Base-by-base conservation (phyloP, 345 rosid species). In the Cochlearia excelsa region DNA sequence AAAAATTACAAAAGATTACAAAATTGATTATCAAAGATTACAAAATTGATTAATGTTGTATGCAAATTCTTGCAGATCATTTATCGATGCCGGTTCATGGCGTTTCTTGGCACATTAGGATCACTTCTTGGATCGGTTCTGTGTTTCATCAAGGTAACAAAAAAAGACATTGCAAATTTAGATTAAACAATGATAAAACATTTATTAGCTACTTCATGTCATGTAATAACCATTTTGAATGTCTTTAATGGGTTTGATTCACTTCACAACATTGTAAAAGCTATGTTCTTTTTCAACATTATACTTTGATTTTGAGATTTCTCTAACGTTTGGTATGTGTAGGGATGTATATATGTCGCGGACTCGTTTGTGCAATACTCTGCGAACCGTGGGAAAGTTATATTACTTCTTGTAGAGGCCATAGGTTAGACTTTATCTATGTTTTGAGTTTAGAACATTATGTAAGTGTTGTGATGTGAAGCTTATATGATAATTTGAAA, bases 121-220 rank as follows among this genome's bases (percentile, higher is more conserved):
- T 87, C 95, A 55, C 57, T 90, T 66, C 40, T 80, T 0, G 97
- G 97, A 31, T 85, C 95, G 31, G 48, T 90, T 44, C 64, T 84
- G 10, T 87, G 95, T 72, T 90, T 90, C 76, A 69, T 87, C 70
- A 85, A 85, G 94, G 95, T 85, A n/a, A n/a, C n/a, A n/a, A n/a
- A n/a, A 59, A 33, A 34, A 4, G 6, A 51, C 55, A 59, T 31
- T 58, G 3, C 47, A 59, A 26, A 26, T 26, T 11, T n/a, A n/a
- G n/a, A n/a, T n/a, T n/a, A n/a, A n/a, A n/a, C n/a, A n/a, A n/a
- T n/a, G n/a, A n/a, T n/a, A n/a, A n/a, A n/a, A n/a, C 56, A 6
- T 57, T 16, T 26, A 9, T 50, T 7, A 43, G 29, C 28, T 47
- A 48, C 40, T 3, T 53, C 40, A 0, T 50, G 37, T 57, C 38